Evolutionary conservation across 2,329 filamentous ascomycete genomes (phyloP).

Genomic region (Pseudonectria foliicola): DNA sequence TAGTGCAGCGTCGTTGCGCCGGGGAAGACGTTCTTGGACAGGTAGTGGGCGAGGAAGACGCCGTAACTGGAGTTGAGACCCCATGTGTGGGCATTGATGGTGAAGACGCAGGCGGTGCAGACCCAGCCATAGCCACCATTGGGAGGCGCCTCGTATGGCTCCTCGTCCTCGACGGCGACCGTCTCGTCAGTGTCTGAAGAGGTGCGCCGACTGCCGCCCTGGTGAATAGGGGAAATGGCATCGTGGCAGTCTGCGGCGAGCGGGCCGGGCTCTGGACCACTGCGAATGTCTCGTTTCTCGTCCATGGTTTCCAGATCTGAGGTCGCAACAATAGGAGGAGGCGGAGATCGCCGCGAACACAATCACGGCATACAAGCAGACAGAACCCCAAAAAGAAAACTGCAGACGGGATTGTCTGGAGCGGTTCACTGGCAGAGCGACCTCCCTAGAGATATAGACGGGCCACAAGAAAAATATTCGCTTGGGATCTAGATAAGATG

Average conservation of each 20-base stretch:
- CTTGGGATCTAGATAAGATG: too few relatives aligned
- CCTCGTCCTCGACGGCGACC: slow-evolving; percentile 6
- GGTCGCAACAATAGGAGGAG: too few relatives aligned
- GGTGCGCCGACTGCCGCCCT: slow-evolving; percentile 4
- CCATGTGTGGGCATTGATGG: slow-evolving; percentile 67
- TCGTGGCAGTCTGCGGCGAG: slow-evolving; percentile 16
- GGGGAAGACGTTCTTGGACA: slow-evolving; percentile 52
- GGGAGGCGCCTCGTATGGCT: slow-evolving; percentile 34
- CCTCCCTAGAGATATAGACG: too few relatives aligned
- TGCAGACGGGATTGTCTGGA: too few relatives aligned
- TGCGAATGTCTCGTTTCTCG: slow-evolving; percentile 1
- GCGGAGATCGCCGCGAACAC: too few relatives aligned
- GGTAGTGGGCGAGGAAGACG: slow-evolving; percentile 51
- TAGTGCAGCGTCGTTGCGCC: slow-evolving; percentile 59
- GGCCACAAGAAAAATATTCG: too few relatives aligned
- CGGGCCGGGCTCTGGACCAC: slow-evolving; percentile 11
- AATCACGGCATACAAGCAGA: too few relatives aligned
- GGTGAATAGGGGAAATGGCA: slow-evolving; percentile 11
- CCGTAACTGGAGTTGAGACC: slow-evolving; percentile 52
- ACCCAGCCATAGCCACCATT: slow-evolving; percentile 54
- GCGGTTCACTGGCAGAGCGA: too few relatives aligned
- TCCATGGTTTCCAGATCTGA: slow-evolving; percentile 4
- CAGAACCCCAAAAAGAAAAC: too few relatives aligned
- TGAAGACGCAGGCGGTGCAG: slow-evolving; percentile 28
- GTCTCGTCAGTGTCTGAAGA: slow-evolving; percentile 8